phyloP scores from a whole-genome alignment of 192 early-diverging fungal species.

The Haplosporangium gracile region DNA sequence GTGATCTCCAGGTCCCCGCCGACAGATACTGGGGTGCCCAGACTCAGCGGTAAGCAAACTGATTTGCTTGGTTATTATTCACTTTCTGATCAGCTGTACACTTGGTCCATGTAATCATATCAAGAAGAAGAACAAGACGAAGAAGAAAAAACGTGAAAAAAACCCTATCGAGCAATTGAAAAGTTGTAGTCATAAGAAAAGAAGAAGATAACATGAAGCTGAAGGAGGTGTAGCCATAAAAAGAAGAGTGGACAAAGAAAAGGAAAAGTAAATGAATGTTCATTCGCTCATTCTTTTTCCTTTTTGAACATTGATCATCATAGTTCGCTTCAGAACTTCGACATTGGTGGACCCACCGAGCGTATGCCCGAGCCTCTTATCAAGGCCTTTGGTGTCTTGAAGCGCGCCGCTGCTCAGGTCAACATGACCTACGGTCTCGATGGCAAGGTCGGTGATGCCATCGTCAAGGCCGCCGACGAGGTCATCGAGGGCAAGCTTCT shows the following conservation, averaged over 20 bases:
- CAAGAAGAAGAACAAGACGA: too few species aligned
- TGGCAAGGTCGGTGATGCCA: constrained; percentile 84
- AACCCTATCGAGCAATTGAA: too few species aligned
- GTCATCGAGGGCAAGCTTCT: constrained; percentile 93
- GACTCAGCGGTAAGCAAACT: constrained; percentile 82
- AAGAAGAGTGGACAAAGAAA: too few species aligned
- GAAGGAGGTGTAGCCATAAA: too few species aligned
- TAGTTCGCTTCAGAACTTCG: constrained; percentile 96
- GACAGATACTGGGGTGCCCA: constrained; percentile 99
- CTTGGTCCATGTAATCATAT: background rate
- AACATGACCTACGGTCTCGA: constrained; percentile 95
- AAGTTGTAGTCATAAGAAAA: too few species aligned
- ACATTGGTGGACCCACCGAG: constrained; percentile 94
- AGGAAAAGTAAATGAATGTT: background rate
- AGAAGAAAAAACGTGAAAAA: too few species aligned
- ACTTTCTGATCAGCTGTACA: background rate
- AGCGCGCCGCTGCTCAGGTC: constrained; percentile 94
- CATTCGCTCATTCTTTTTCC: background rate
- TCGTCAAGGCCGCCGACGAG: constrained; percentile 91
- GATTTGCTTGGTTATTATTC: background rate
- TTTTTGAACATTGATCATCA: background rate
- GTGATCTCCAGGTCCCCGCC: constrained; percentile 93
- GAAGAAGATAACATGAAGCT: too few species aligned
- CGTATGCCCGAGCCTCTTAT: constrained; percentile 97
- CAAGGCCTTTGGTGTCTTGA: constrained; percentile 94